Evolutionary conservation across 352 stramenopile species (phyloP), one percentile per base, ranked within the genome.

Genomic region (Aphanomyces euteiches): DNA sequence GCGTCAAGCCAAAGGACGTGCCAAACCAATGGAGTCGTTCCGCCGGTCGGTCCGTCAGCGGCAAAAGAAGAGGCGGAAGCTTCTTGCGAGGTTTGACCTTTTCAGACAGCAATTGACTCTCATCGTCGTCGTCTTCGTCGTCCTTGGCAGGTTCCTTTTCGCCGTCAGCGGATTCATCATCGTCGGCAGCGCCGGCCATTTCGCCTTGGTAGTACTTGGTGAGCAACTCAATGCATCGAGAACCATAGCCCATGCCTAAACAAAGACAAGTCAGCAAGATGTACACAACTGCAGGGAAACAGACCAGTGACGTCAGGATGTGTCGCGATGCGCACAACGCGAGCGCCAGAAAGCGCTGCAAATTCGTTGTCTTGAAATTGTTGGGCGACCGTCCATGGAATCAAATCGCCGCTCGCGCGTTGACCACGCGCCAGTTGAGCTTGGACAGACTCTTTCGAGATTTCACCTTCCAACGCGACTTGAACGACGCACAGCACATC

Each of bases 361-460:
- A 99, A 99, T 56, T 98, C 97, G 17, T 87, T 92, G 83, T 99
- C 97, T 78, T 98, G 96, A 84, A 99, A 99, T 81, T 99, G 98
- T 79, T 99, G 98, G 57, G 95, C 91, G 21, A 99, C 89, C 15
- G 96, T 99, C 98, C 98, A 99, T 1, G 98, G 97, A 78, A 99
- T 99, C 21, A 99, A 79, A 85, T 99, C 98, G 48, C 97, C 98
- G 7, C 94, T 96, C 13, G 96, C 96, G 40, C 97, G 88, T 77
- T 99, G 93, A n/a, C 98, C 98, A 54, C 95, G 84, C 7, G 93
- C 81, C 21, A 99, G 82, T 72, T 99, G 94, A 8, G 93, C 93
- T 75, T 96, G 86, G 5, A 99, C 96, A 12, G 94, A 96, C 19
- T 98, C 96, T 39, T 96, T 90, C 3, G 92, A 98, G 67, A 99